phyloP scores from a whole-genome alignment of 768 basidiomycete genomes.

The Mycena maculata region DNA sequence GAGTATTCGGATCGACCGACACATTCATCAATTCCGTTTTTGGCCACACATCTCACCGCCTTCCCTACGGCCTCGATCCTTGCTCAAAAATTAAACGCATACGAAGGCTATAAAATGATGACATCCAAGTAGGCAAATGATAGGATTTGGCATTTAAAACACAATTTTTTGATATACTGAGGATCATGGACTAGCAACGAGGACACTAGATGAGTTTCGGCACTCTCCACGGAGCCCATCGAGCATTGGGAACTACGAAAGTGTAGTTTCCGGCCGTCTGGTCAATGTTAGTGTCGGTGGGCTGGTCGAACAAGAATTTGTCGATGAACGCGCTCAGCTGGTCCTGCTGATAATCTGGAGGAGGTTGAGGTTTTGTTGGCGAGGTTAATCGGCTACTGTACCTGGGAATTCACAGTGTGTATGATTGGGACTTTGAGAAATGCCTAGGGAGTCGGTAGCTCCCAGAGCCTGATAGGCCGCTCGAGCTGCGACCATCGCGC shows the following conservation, averaged over 20 bases:
- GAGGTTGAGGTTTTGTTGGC: too few relatives aligned
- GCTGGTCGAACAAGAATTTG: slow-evolving; percentile 64
- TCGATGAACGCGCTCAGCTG: slow-evolving; percentile 65
- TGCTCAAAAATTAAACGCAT: too few relatives aligned
- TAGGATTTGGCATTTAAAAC: background rate
- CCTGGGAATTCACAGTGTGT: slow-evolving; percentile 67
- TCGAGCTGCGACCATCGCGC: slow-evolving; percentile 63
- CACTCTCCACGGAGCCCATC: slow-evolving; percentile 31
- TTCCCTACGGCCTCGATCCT: too few relatives aligned
- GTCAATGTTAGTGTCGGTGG: slow-evolving; percentile 58
- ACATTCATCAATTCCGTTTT: too few relatives aligned
- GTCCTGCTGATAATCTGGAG: slow-evolving; percentile 54
- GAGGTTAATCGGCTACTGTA: too few relatives aligned
- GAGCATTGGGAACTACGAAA: slow-evolving; percentile 23
- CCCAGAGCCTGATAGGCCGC: slow-evolving; percentile 64
- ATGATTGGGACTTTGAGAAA: slow-evolving; percentile 66
- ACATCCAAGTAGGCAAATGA: too few relatives aligned
- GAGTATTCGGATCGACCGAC: too few relatives aligned
- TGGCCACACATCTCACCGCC: too few relatives aligned
- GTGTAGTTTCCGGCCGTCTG: slow-evolving; percentile 52
- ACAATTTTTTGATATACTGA: too few relatives aligned
- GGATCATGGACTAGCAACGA: too few relatives aligned
- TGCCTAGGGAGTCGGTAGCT: slow-evolving; percentile 60
- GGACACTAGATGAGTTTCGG: slow-evolving; percentile 8
- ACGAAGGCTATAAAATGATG: too few relatives aligned